These are phyloP conservation scores for Sordariomycetes sp. DNA, from an alignment of 2,329 filamentous ascomycete species.

Conservation along the genomic window DNA sequence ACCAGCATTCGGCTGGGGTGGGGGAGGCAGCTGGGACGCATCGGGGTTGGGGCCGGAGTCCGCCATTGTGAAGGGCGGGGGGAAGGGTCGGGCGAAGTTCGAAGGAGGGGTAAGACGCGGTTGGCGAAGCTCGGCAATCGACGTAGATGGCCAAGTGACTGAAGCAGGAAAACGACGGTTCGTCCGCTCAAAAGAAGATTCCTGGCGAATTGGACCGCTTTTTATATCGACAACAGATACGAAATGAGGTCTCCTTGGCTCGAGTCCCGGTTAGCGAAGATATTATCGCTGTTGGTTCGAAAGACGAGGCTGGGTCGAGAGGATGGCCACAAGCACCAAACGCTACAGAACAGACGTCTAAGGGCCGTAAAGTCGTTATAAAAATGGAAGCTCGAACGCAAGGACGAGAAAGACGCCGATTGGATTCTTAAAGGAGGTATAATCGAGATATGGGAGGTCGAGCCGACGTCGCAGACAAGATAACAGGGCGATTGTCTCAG, in stretches of 20 bases:
- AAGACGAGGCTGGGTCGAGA: not conserved
- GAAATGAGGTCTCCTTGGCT: not conserved
- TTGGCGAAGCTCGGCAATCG: not conserved
- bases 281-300: not conserved
- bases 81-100: not conserved
- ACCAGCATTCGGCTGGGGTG: slow-evolving; percentile 53
- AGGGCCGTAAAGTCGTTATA: slow-evolving; percentile 4
- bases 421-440: not conserved
- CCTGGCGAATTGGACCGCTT: not conserved
- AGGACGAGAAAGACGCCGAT: not conserved
- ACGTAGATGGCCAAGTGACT: not conserved
- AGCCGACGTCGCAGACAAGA: not conserved
- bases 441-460: not conserved
- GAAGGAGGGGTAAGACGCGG: not conserved
- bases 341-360: slow-evolving; percentile 3
- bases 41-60: slow-evolving; percentile 57
- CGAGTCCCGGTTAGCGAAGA: not conserved
- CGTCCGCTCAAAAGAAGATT: not conserved
- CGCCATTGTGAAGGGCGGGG: slow-evolving; percentile 49
- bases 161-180: not conserved
- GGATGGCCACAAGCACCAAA: slow-evolving; percentile 1
- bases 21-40: slow-evolving; percentile 57
- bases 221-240: not conserved
- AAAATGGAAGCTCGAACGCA: not conserved
- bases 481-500: not conserved